Evolutionary conservation across 352 stramenopile genomes (phyloP), one percentile per base, ranked within the genome.

Genomic region (Phytophthora boehmeriae): DNA sequence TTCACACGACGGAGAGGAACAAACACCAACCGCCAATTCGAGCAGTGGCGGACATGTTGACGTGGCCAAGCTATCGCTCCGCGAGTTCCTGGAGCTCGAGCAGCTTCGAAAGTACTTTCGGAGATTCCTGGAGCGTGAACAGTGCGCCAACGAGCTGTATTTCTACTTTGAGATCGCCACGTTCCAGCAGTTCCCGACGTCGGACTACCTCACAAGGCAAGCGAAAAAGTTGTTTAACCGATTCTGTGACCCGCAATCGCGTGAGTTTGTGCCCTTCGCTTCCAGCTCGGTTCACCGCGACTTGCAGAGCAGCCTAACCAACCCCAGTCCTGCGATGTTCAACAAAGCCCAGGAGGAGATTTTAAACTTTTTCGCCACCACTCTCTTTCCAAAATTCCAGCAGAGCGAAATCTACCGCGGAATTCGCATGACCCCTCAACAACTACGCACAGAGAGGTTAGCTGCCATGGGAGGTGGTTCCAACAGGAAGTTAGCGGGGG

Each of bases 181-280:
- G 19, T 92, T 88, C 54, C 80, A 92, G 68, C 78, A 89, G 34
- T 82, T 92, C 32, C 82, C 82, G n/a, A 92, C 80, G 1, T 89
- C 82, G 0, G 80, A 92, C 55, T 92, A 89, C 43, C 60, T 92
- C 35, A 74, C 66, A 16, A 76, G 82, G 5, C 80, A 89, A 51
- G 80, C 76, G 13, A 83, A 83, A 51, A 92, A 89, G 59, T 50
- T 92, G 5, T 88, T 79, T 56, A 70, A 76, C 20, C 76, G 80
- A 0, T 92, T 92, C 67, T 88, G 80, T 23, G 78, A 92, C 22
- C 65, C 76, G 2, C 54, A 73, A 32, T 89, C 82, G 0, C 78
- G 80, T n/a, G 82, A 89, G 50, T 88, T 69, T 30, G 79, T 89
- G 5, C 49, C 71, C 5, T 51, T 89, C 9, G 55, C 66, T 13